Evolutionary conservation across 768 basidiomycete species (phyloP).

Genomic region (Postia placenta): DNA sequence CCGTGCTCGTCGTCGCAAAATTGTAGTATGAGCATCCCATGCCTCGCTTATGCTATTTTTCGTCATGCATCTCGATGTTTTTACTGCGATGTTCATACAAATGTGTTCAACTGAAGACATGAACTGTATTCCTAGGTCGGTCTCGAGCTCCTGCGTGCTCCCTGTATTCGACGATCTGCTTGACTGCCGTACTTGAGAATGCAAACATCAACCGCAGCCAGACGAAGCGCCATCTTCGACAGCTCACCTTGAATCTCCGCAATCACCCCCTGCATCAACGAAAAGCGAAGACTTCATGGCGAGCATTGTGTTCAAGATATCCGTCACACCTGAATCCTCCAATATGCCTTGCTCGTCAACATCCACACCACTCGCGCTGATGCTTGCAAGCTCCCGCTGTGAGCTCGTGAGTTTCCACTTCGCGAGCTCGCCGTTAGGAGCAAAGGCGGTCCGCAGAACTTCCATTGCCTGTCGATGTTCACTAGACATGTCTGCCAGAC

Average conservation of each 20-base stretch:
- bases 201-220: slow-evolving; percentile 12
- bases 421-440: slow-evolving; percentile 31
- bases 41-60: slow-evolving; percentile 24
- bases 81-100: background rate
- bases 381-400: slow-evolving; percentile 28
- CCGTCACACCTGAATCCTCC: slow-evolving; percentile 43
- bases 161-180: slow-evolving; percentile 43
- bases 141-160: slow-evolving; percentile 19
- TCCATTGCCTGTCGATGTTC: slow-evolving; percentile 41
- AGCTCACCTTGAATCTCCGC: slow-evolving; percentile 41
- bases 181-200: slow-evolving; percentile 43
- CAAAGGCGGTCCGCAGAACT: slow-evolving; percentile 39
- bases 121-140: slow-evolving; percentile 34
- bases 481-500: slow-evolving; percentile 4
- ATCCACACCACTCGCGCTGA: slow-evolving; percentile 3
- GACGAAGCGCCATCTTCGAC: background rate
- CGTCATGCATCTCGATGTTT: background rate
- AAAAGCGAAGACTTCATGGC: slow-evolving; percentile 44
- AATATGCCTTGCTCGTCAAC: slow-evolving; percentile 21
- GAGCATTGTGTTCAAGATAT: slow-evolving; percentile 53
- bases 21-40: slow-evolving; percentile 26
- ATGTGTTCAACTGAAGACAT: slow-evolving; percentile 33
- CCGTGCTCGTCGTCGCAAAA: slow-evolving; percentile 21
- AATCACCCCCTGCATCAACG: slow-evolving; percentile 41
- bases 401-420: slow-evolving; percentile 40